Evolutionary conservation across 257 asterid genomes (phyloP).

Genomic region (Solanum boliviense): DNA sequence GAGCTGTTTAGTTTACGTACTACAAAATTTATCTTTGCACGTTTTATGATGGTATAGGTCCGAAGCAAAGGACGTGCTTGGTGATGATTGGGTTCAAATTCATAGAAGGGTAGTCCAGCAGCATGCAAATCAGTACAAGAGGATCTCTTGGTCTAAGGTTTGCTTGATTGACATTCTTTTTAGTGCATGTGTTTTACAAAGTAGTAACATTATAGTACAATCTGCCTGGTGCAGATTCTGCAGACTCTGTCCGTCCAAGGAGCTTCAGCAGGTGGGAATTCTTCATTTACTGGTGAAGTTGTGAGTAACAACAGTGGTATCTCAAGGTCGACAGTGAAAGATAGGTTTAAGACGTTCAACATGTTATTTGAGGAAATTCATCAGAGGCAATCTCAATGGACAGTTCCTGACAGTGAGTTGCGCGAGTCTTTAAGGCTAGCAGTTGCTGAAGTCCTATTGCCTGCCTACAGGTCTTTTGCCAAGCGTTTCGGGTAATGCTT

Average conservation of each 20-base stretch:
- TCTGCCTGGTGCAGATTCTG: slow-evolving; percentile 48
- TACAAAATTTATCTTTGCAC: not conserved
- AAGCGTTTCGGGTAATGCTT: slow-evolving; percentile 75
- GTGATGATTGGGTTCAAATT: slow-evolving; percentile 98
- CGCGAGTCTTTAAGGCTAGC: slow-evolving; percentile 93
- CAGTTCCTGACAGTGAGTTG: slow-evolving; percentile 92
- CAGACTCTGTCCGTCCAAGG: slow-evolving; percentile 81
- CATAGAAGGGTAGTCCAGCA: slow-evolving; percentile 94
- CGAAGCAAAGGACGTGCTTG: slow-evolving; percentile 92
- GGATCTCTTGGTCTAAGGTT: slow-evolving; percentile 97
- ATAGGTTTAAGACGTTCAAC: slow-evolving; percentile 79
- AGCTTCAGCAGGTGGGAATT: slow-evolving; percentile 32
- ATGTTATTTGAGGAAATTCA: slow-evolving; percentile 83
- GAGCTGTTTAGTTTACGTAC: not conserved
- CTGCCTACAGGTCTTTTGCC: slow-evolving; percentile 83
- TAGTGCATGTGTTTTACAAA: not conserved
- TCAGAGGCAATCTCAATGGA: slow-evolving; percentile 98
- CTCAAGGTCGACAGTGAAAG: slow-evolving; percentile 78
- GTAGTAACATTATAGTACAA: not conserved
- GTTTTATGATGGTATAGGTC: slow-evolving; percentile 38
- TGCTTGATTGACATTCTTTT: not conserved
- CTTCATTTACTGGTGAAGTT: slow-evolving; percentile 30
- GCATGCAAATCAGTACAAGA: slow-evolving; percentile 94
- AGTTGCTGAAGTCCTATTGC: slow-evolving; percentile 92
- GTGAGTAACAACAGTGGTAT: slow-evolving; percentile 38